A percentile compares a stretch with the other conserved stretches of the same genome.
These are phyloP conservation scores for Chytriomyces hyalinus DNA, from an alignment of 192 early-diverging fungal genomes.

Conservation along the genomic window DNA sequence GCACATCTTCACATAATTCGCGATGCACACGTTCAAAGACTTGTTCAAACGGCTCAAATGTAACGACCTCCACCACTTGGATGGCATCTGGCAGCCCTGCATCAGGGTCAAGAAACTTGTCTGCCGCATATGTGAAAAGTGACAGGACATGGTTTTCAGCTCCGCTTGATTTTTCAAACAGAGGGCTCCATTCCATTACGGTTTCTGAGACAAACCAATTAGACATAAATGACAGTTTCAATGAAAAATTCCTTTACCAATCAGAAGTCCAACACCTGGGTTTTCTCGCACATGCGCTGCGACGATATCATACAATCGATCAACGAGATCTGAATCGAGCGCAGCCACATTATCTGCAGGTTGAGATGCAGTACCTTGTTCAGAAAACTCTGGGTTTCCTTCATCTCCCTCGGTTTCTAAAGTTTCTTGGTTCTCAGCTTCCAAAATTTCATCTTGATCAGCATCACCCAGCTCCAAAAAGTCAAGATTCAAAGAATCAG, in stretches of 20 bases:
- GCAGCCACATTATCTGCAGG: background rate
- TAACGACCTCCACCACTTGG: constrained; percentile 1
- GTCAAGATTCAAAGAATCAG: background rate
- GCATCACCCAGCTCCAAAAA: background rate
- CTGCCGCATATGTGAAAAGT: constrained; percentile 14
- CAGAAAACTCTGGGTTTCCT: background rate
- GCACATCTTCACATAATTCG: background rate
- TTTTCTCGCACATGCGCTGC: background rate
- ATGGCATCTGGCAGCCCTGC: background rate
- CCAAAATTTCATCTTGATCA: background rate
- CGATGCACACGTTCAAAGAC: background rate
- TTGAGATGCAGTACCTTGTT: background rate
- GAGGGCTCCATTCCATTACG: background rate
- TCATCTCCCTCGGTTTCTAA: background rate
- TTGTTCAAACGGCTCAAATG: constrained; percentile 21
- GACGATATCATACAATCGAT: background rate
- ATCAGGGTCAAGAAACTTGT: background rate
- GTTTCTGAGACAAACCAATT: background rate
- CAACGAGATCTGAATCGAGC: background rate
- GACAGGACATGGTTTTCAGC: background rate
- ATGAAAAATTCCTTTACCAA: background rate
- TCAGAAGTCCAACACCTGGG: background rate
- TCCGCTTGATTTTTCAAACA: background rate
- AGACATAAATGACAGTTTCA: background rate
- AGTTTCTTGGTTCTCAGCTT: background rate